Evolutionary conservation across 2,329 filamentous ascomycete genomes (phyloP).

Genomic region (Dactylellina parvicollis): DNA sequence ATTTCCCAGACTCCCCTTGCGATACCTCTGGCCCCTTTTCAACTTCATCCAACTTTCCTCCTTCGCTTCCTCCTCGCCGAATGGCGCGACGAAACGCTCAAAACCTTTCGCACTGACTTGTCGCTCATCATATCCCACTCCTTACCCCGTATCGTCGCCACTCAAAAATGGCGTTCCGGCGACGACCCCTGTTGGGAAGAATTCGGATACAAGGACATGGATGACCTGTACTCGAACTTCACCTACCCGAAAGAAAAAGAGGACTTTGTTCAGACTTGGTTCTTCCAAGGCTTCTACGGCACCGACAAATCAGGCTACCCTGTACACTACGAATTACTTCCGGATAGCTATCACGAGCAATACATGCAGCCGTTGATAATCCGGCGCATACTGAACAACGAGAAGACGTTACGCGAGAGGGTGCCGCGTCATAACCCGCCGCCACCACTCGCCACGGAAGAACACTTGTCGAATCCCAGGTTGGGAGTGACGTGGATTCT

Average conservation of each 20-base stretch:
- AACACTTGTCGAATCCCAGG: conserved; percentile 29
- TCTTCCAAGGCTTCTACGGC: conserved; percentile 49
- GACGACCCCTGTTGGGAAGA: conserved; percentile 36
- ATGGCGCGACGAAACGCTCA: conserved; percentile 50
- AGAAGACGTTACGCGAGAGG: conserved; percentile 38
- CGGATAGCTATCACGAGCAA: conserved; percentile 36
- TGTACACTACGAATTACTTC: conserved; percentile 41
- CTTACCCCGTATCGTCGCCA: conserved; percentile 13
- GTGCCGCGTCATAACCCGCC: conserved; percentile 25
- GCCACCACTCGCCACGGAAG: not conserved
- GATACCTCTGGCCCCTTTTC: conserved; percentile 29
- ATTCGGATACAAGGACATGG: conserved; percentile 32
- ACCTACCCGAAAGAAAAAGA: conserved; percentile 19
- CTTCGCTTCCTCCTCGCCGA: conserved; percentile 44
- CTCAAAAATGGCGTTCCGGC: conserved; percentile 40
- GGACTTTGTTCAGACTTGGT: conserved; percentile 32
- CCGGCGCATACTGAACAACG: conserved; percentile 43
- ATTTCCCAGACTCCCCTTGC: conserved; percentile 2
- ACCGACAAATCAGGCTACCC: conserved; percentile 39
- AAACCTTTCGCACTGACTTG: conserved; percentile 26
- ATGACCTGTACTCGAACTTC: conserved; percentile 43
- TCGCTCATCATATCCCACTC: conserved; percentile 28
- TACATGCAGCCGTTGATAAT: conserved; percentile 40
- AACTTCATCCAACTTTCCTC: conserved; percentile 39
- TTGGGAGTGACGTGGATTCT: conserved; percentile 42